Base-by-base conservation (phyloP, 805 yeast genomes). In the Spathaspora passalidarum region DNA sequence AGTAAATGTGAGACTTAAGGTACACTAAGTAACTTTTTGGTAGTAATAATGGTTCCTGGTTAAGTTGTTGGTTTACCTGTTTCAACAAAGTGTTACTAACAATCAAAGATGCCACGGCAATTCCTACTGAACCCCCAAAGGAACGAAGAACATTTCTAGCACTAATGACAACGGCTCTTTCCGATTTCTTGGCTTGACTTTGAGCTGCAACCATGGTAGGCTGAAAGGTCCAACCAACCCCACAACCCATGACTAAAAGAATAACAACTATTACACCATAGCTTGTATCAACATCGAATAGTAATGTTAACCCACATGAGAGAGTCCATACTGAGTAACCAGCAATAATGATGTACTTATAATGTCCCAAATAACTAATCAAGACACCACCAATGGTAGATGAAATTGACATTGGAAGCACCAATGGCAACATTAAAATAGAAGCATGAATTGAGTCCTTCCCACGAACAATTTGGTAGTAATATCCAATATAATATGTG, bases 121-220 rank as follows among this genome's bases (percentile, higher is more conserved):
- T 63, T 0, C 86, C 86, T 21, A 79, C 62, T 1, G 85, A 73
- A n/a, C 84, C 84, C 13, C 86, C 87, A 46, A 82, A 72, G 2
- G 82, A 75, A 45, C 86, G 63, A 40, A 78, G 53, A 19, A 79
- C 79, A 52, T 80, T 80, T 56, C 86, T 67, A 1, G 82, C 68
- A 2, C 82, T 70, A 8, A 80, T 79, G 11, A 79, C 79, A 10
- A 81, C 81, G 0, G 86, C 82, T 39, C 87, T 59, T 49, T 81
- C 85, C 3, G 73, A 65, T 42, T 73, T 69, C 32, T 51, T 61
- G 13, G 80, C 65, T 48, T 78, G 80, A 1, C 82, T 81, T 47
- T 70, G 76, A 6, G 69, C 65, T 10, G 72, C 60, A n/a, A 70
- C 52, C 38, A 69, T 47, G 0, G 71, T 52, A 46, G 68, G 61